These are phyloP conservation scores for Gynandropsis gynandra DNA, from an alignment of 345 rosid species.

Conservation along the genomic window DNA sequence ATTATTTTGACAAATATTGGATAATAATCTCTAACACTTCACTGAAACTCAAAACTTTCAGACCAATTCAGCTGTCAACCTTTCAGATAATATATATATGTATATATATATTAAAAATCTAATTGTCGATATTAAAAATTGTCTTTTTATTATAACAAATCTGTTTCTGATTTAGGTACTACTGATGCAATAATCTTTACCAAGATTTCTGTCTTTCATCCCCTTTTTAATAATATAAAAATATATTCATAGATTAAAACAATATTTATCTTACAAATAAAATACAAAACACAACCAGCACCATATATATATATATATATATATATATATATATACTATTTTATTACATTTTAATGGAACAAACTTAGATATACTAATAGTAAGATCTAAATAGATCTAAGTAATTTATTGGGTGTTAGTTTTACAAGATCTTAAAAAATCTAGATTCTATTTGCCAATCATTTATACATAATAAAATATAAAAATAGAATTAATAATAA, in stretches of 20 bases:
- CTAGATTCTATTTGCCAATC: slow-evolving; percentile 21
- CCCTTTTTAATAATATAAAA: too few species aligned
- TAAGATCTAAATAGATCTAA: slow-evolving; percentile 20
- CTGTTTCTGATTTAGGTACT: too few species aligned
- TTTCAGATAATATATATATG: too few species aligned
- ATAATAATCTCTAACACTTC: slow-evolving; percentile 19
- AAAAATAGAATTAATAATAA: background rate
- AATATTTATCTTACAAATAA: too few species aligned
- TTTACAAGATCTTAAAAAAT: slow-evolving; percentile 27
- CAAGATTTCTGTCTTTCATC: too few species aligned
- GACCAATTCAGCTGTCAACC: slow-evolving; percentile 27
- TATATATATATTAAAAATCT: too few species aligned
- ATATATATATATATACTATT: background rate
- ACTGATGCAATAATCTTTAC: too few species aligned
- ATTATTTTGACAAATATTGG: slow-evolving; percentile 5
- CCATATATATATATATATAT: too few species aligned
- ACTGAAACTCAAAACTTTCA: slow-evolving; percentile 15
- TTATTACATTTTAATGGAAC: background rate
- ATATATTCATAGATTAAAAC: too few species aligned
- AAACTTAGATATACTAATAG: slow-evolving; percentile 18
- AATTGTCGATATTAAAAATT: too few species aligned
- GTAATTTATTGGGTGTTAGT: slow-evolving; percentile 19
- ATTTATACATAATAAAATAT: slow-evolving; percentile 4
- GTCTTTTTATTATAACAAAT: too few species aligned
- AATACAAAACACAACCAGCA: too few species aligned